These are phyloP conservation scores for Neospermospora avenae DNA, from an alignment of 2,329 filamentous ascomycete genomes.

Conservation along the genomic window DNA sequence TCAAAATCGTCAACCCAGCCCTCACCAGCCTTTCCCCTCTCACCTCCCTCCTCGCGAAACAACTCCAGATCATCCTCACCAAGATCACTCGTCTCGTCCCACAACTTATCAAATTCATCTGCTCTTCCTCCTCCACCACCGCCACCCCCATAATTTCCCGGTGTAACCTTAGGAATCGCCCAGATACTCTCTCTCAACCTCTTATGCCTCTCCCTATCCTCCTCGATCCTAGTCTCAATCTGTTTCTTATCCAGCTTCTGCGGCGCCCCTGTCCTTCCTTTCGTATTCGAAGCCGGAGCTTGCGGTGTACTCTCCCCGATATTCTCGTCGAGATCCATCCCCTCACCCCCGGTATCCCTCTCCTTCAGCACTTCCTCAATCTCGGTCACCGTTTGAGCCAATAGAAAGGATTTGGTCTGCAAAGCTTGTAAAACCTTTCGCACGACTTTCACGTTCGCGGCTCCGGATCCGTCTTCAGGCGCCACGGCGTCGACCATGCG, in stretches of 20 bases:
- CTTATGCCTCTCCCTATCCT: constrained; percentile 94
- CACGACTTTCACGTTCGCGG: constrained; percentile 91
- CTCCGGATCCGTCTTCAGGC: constrained; percentile 79
- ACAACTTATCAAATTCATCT: constrained; percentile 72
- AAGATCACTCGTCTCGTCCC: constrained; percentile 83
- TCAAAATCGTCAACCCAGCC: constrained; percentile 31
- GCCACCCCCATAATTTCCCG: not conserved
- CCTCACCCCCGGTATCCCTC: constrained; percentile 41
- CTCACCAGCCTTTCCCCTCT: constrained; percentile 24
- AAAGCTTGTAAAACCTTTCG: constrained; percentile 72
- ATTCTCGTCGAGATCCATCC: constrained; percentile 25
- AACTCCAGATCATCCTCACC: constrained; percentile 82
- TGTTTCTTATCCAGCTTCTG: constrained; percentile 73
- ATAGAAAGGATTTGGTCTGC: constrained; percentile 67
- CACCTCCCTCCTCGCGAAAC: constrained; percentile 66
- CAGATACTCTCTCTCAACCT: constrained; percentile 87
- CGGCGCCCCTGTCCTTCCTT: constrained; percentile 24
- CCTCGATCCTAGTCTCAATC: constrained; percentile 94
- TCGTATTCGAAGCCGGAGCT: not conserved
- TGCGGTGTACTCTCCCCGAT: constrained; percentile 6
- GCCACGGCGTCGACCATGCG: constrained; percentile 90
- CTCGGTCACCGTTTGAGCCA: constrained; percentile 70
- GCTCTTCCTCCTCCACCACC: constrained; percentile 29
- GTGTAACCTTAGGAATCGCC: constrained; percentile 64
- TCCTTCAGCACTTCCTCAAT: constrained; percentile 82